Evolutionary conservation across 1,284 basidiomycete species (phyloP), one percentile per base, ranked within the genome.

Genomic region (Rhizoctonia solani): DNA sequence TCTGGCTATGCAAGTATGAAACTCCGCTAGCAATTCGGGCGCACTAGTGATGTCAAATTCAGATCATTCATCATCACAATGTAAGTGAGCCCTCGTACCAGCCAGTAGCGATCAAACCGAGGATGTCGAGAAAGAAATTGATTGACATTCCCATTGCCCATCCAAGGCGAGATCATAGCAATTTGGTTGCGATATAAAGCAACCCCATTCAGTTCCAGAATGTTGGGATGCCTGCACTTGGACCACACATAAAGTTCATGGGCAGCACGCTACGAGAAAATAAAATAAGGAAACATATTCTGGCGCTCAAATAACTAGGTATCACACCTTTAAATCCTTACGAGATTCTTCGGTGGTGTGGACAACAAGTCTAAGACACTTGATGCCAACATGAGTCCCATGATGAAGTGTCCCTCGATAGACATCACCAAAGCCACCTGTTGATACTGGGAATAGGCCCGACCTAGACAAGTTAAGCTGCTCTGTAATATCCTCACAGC

Each of bases 221-320:
- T 23, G 11, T 61, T 27, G 6, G 32, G 58, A 16, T 61, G 58
- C 2, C 39, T 1, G 23, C 46, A 46, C 32, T 52, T 61, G 23
- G 58, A 49, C 58, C 58, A 61, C 8, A 47, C 52, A 16, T 61
- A 16, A 25, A 61, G 25, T 23, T 61, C 58, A 11, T 46, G 42
- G 42, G 46, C 56, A 19, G 56, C 42, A 49, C n/a, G 19, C 56
- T 59, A 16, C 37, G 37, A 8, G 8, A 39, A 8, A 8, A 8
- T 8, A 39, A 16, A 8, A 16, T 39, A 16, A 39, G 37, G 37
- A 39, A 39, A n/a, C n/a, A n/a, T n/a, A n/a, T n/a, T n/a, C n/a
- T n/a, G n/a, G n/a, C n/a, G n/a, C 37, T 39, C 37, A 39, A 39
- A 8, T 16, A 16, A 16, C 37, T 39, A 39, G 37, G 37, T 16